Percentiles rank a stretch among this genome's conserved stretches.
Evolutionary conservation across 345 rosid genomes (phyloP).

Genomic region (Acer campestre): DNA sequence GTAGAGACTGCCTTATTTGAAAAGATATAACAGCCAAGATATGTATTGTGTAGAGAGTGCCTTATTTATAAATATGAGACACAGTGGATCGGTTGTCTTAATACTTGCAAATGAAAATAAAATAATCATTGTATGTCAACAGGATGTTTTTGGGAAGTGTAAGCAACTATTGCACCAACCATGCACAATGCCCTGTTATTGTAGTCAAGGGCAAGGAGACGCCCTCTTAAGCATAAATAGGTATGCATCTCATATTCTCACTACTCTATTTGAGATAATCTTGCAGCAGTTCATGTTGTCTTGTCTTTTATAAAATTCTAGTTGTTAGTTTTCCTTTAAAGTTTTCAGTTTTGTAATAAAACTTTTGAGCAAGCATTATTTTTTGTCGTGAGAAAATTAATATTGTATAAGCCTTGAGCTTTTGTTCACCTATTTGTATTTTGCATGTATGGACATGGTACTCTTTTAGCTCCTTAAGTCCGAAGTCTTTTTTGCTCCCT

Average conservation of each 20-base stretch:
- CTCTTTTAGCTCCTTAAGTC: no score
- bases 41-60: no score
- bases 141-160: conserved; percentile 98
- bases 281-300: background rate
- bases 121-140: conserved; percentile 16
- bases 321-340: background rate
- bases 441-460: no score
- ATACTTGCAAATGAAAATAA: no score
- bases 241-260: conserved; percentile 19
- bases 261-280: background rate
- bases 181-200: conserved; percentile 76
- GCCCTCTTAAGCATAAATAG: conserved; percentile 38
- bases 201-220: conserved; percentile 60
- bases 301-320: background rate
- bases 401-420: background rate
- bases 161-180: conserved; percentile 88
- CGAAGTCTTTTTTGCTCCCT: no score
- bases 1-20: background rate
- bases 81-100: no score
- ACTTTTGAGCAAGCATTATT: background rate
- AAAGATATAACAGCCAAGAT: no score
- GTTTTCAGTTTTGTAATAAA: background rate
- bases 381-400: background rate
- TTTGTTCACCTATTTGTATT: background rate
- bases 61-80: no score